Evolutionary conservation across 768 basidiomycete species (phyloP).

Genomic region (Galerina marginata): DNA sequence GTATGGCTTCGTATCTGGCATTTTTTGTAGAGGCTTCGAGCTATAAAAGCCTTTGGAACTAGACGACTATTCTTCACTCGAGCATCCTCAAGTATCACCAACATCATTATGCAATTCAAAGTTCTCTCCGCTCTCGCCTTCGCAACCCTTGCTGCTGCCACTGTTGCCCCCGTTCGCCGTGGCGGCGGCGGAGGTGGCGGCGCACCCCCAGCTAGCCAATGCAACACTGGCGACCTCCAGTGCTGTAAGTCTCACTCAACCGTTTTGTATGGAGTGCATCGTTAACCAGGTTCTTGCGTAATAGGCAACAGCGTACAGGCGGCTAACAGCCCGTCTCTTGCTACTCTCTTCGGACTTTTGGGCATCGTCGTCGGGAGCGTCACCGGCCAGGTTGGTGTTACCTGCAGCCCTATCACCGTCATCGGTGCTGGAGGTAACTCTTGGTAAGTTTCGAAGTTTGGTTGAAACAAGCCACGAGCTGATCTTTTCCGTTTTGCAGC

Average conservation of each 20-base stretch:
- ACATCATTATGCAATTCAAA: too few relatives aligned
- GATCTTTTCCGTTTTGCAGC: not conserved
- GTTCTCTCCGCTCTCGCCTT: too few relatives aligned
- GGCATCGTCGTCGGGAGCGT: conserved; percentile 20
- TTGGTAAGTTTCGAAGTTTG: conserved; percentile 10
- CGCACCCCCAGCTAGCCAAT: too few relatives aligned
- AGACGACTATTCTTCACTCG: not conserved
- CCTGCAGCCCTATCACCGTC: conserved; percentile 25
- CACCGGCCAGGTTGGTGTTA: conserved; percentile 22
- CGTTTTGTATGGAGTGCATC: not conserved
- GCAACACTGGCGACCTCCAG: conserved; percentile 15
- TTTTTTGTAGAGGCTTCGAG: not conserved
- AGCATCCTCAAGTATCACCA: not conserved
- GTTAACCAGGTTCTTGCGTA: not conserved
- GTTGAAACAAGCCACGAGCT: not conserved
- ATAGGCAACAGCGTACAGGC: conserved; percentile 21
- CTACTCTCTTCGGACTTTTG: conserved; percentile 24
- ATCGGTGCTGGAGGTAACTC: conserved; percentile 19
- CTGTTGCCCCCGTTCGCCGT: too few relatives aligned
- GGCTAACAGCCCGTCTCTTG: not conserved
- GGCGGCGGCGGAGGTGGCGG: too few relatives aligned
- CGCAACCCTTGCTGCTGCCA: too few relatives aligned
- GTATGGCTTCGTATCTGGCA: too few relatives aligned
- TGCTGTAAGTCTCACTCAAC: conserved; percentile 23
- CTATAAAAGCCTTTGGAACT: not conserved